These are phyloP conservation scores for Fusarium secorum DNA, from an alignment of 2,329 filamentous ascomycete species.

Conservation along the genomic window DNA sequence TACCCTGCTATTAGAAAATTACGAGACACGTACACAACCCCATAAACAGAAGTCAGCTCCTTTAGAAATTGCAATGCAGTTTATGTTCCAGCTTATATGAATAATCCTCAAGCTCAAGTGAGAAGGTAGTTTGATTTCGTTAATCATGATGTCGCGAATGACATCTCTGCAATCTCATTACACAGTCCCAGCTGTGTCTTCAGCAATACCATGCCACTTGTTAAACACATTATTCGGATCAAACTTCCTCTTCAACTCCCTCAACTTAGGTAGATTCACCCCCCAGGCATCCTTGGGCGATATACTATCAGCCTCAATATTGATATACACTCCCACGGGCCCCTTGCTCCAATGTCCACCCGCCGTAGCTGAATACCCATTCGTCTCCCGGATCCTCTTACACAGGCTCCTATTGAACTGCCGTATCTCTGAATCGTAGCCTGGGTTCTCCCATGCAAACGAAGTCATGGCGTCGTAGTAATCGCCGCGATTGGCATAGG, in stretches of 20 bases:
- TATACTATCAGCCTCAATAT: conserved; percentile 40
- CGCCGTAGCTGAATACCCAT: conserved; percentile 34
- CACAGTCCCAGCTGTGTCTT: background rate
- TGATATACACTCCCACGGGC: conserved; percentile 43
- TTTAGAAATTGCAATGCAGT: background rate
- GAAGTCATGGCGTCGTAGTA: conserved; percentile 54
- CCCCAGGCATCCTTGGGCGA: conserved; percentile 45
- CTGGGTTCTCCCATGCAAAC: conserved; percentile 51
- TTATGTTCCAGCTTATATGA: fast-evolving
- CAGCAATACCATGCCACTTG: conserved; percentile 42
- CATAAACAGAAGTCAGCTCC: no score
- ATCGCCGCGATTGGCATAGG: conserved; percentile 55
- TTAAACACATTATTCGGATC: conserved; percentile 48
- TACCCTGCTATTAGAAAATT: background rate
- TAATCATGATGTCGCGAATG: no score
- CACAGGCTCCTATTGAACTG: conserved; percentile 50
- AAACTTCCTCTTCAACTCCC: conserved; percentile 46
- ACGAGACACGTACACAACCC: no score
- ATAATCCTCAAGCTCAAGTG: no score
- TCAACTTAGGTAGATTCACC: conserved; percentile 41
- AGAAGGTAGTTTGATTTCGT: no score
- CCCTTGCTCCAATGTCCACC: conserved; percentile 29
- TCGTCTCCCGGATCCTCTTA: conserved; percentile 34
- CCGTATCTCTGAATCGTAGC: conserved; percentile 48
- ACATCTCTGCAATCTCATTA: background rate